Base-by-base conservation (phyloP, 495 filamentous ascomycete genomes). In the Talaromyces wortmannii region DNA sequence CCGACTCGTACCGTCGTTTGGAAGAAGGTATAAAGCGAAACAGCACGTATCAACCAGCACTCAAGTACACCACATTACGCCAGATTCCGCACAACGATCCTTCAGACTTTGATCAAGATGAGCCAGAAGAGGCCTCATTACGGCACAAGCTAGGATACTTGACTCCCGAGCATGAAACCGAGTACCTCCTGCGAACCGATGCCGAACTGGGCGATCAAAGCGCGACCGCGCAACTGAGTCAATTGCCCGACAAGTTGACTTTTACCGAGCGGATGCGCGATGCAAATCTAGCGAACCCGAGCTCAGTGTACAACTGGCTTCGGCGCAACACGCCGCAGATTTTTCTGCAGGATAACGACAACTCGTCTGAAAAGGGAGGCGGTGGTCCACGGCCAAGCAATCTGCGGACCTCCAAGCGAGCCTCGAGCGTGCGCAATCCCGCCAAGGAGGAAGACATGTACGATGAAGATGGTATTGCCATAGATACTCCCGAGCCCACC, bases 301-400 rank as follows among this genome's bases (percentile, higher is more conserved):
- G 88, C 40, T 90, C 86, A 29, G 89, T 95, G 2, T 90, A 91
- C 73, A 94, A 92, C 67, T 97, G 92, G 92, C 74, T 97, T 18
- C 82, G 89, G 33, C 83, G 84, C 55, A 82, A 95, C 63, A 87
- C 90, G 54, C 91, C 91, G 0, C 83, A 91, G 55, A 86, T 87
- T 17, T 94, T 92, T 71, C 71, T 95, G 0, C 88, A 92, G 64
- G 89, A 92, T 60, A 85, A 85, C 52, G 90, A 92, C 64, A 69
- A 71, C 32, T 72, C 68, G 18, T 82, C 83, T 7, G 85, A 86
- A 55, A 86, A 85, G 60, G 81, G 83, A 30, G 47, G 12, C 18
- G 70, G 58, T 49, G 70, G 63, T 50, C 67, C 71, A 29, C 63
- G 74, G 30, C 69, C 76, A 23, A 65, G 71, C 12, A 71, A 70